These are phyloP conservation scores for Conidiobolus incongruus DNA, from an alignment of 371 early-diverging fungal genomes.

Conservation along the genomic window DNA sequence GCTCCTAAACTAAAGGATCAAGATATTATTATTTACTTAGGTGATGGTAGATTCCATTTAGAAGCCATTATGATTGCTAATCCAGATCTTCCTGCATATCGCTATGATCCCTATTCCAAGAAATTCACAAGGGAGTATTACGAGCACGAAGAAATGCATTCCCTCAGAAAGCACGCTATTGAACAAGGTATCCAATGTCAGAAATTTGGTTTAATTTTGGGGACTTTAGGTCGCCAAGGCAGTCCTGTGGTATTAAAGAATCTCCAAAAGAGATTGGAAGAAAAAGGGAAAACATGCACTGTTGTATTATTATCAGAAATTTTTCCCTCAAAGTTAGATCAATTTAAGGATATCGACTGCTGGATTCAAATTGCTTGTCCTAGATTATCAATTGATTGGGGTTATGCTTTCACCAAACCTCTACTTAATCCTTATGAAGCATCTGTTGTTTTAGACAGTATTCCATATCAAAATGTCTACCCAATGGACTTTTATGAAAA, in stretches of 20 bases:
- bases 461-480: slow-evolving; percentile 62
- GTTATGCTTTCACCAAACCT: slow-evolving; percentile 86
- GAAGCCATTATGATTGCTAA: slow-evolving; percentile 99
- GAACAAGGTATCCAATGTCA: slow-evolving; percentile 40
- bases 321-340: slow-evolving; percentile 75
- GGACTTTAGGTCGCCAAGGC: slow-evolving; percentile 98
- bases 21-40: slow-evolving; percentile 64
- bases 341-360: slow-evolving; percentile 74
- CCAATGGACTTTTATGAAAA: slow-evolving; percentile 96
- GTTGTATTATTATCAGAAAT: slow-evolving; percentile 82
- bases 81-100: slow-evolving; percentile 73
- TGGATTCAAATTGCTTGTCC: slow-evolving; percentile 99
- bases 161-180: slow-evolving; percentile 64
- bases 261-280: slow-evolving; percentile 33
- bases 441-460: slow-evolving; percentile 54
- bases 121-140: slow-evolving; percentile 85
- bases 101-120: slow-evolving; percentile 93
- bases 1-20: slow-evolving; percentile 62
- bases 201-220: slow-evolving; percentile 77
- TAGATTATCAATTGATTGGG: slow-evolving; percentile 98
- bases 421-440: slow-evolving; percentile 95
- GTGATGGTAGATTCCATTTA: slow-evolving; percentile 98
- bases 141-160: slow-evolving; percentile 80
- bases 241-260: slow-evolving; percentile 77
- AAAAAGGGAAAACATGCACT: slow-evolving; percentile 36